Evolutionary conservation across 192 early-diverging fungal species (phyloP).

Genomic region (Rhizophagus prolifer): DNA sequence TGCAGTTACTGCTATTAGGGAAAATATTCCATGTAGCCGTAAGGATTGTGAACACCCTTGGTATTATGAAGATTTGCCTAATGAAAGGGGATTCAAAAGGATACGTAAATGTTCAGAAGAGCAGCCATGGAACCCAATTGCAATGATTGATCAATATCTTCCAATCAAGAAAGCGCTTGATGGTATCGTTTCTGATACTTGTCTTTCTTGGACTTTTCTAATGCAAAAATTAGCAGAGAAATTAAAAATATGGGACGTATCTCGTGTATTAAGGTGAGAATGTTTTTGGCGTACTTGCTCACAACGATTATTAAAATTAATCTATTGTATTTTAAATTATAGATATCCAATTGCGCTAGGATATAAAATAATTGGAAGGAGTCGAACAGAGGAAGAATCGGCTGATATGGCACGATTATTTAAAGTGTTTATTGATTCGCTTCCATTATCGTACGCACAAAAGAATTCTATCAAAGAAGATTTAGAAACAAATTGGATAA

Average conservation of each 20-base stretch:
- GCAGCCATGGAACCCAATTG: slow-evolving; percentile 6
- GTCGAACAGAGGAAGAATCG: slow-evolving; percentile 3
- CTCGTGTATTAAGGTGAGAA: slow-evolving; percentile 1
- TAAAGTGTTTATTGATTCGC: neutral
- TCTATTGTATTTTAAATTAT: neutral
- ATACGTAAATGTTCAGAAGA: slow-evolving; percentile 3
- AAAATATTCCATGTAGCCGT: neutral
- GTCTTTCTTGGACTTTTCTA: slow-evolving; percentile 17
- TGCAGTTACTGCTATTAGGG: slow-evolving; percentile 2
- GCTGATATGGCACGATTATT: neutral
- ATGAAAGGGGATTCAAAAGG: neutral
- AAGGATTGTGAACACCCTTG: neutral
- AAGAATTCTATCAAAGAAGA: neutral
- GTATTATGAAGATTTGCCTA: neutral
- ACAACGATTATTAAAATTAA: neutral
- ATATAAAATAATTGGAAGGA: slow-evolving; percentile 14
- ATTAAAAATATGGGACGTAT: neutral
- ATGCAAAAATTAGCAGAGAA: slow-evolving; percentile 12
- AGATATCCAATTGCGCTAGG: slow-evolving; percentile 16
- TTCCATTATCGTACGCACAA: neutral
- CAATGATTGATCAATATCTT: slow-evolving; percentile 14
- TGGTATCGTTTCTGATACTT: neutral
- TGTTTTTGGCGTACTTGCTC: neutral
- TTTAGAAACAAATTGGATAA: slow-evolving; percentile 16
- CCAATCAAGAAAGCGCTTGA: neutral